A percentile compares a stretch with the other conserved stretches of the same genome.
These are phyloP conservation scores for Solanum gandarillasii DNA, from an alignment of 257 asterid species.

Conservation along the genomic window DNA sequence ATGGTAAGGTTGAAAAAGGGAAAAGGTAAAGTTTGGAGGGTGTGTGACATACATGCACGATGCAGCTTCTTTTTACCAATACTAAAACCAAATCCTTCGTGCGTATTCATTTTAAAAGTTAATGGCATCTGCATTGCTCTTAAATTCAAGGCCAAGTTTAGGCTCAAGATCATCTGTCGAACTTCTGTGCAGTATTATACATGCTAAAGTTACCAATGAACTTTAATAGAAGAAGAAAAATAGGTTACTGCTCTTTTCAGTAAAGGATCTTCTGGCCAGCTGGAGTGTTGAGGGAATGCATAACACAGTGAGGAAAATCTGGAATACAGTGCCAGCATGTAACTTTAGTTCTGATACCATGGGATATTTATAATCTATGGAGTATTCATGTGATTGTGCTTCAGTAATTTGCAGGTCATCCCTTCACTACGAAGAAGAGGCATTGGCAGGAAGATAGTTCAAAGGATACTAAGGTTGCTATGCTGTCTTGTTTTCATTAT, in stretches of 20 bases:
- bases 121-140: neutral
- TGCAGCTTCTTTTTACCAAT: neutral
- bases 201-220: neutral
- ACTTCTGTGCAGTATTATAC: neutral
- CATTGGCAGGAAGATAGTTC: constrained; percentile 66
- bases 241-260: neutral
- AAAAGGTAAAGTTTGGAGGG: neutral
- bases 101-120: neutral
- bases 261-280: neutral
- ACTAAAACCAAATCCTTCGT: neutral
- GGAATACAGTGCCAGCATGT: neutral
- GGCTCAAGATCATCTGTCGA: too few species aligned
- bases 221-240: neutral
- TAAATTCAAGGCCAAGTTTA: too few species aligned
- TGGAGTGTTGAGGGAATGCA: neutral
- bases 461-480: constrained; percentile 52
- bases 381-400: constrained; percentile 8
- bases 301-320: neutral
- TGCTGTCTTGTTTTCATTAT: neutral
- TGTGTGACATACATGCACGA: neutral
- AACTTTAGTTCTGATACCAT: neutral
- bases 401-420: constrained; percentile 50
- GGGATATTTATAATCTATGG: neutral
- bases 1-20: neutral
- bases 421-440: constrained; percentile 62